A percentile compares a stretch with the other conserved stretches of the same genome.
Conservation (phyloP, 352 stramenopile species). For the Pythium dissotocum region DNA sequence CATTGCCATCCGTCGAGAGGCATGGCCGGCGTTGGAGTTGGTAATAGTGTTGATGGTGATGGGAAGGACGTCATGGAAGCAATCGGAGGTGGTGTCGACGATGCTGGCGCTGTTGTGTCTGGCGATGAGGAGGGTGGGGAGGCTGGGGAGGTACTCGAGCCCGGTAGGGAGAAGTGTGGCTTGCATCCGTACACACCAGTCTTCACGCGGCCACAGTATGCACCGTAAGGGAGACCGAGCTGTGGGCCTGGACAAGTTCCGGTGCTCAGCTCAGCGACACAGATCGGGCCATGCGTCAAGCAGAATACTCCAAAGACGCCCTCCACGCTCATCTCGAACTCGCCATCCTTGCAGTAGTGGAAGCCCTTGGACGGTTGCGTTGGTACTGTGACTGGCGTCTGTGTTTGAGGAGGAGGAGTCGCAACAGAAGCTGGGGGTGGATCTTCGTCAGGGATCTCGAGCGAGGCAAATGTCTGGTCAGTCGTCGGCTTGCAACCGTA, state of each 20-base stretch:
- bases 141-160: neutral
- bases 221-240: constrained; percentile 17
- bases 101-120: no score
- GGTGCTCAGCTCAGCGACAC: constrained; percentile 8
- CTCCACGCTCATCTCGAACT: constrained; percentile 22
- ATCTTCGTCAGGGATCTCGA: no score
- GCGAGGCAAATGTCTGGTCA: no score
- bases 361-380: no score
- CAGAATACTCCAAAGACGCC: constrained; percentile 11
- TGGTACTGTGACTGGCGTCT: no score
- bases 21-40: neutral
- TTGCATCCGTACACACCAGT: constrained; percentile 27
- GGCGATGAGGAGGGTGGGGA: no score
- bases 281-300: constrained; percentile 9
- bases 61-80: neutral
- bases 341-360: neutral
- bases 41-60: neutral
- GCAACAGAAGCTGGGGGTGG: neutral
- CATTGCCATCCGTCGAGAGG: neutral
- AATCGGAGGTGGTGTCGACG: no score
- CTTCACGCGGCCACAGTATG: constrained; percentile 17
- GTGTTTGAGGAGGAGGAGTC: neutral
- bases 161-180: neutral
- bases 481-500: constrained; percentile 20
- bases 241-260: constrained; percentile 19